phyloP scores from a whole-genome alignment of 805 yeast genomes.

The Myxozyma mucilagina region DNA sequence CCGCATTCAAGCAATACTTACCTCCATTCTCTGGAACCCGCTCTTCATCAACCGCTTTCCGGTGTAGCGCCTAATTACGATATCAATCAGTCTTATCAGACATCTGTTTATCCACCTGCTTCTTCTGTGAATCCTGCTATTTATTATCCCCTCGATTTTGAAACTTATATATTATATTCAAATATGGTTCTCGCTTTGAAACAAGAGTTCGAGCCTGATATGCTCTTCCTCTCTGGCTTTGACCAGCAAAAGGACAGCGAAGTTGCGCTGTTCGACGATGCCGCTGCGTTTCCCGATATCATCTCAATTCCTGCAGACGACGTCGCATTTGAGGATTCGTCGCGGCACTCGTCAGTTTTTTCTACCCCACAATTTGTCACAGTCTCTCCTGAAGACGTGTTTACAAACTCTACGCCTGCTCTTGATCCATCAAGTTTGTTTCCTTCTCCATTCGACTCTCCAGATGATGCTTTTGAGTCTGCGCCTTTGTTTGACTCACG shows the following conservation, averaged over 20 bases:
- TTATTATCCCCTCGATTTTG: neutral
- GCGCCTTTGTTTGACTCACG: constrained; percentile 40
- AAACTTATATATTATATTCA: neutral
- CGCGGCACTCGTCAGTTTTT: constrained; percentile 17
- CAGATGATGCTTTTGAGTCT: constrained; percentile 31
- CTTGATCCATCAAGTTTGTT: constrained; percentile 7
- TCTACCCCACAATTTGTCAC: constrained; percentile 24
- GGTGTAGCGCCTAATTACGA: constrained; percentile 3
- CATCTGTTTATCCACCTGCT: constrained; percentile 2
- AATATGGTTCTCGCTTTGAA: constrained; percentile 21
- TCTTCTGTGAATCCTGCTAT: neutral
- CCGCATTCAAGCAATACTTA: neutral
- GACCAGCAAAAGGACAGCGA: constrained; percentile 8
- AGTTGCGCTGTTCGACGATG: constrained; percentile 8
- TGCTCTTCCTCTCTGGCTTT: constrained; percentile 13
- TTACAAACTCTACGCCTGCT: constrained; percentile 6
- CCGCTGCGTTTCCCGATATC: constrained; percentile 20
- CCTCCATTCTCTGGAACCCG: neutral
- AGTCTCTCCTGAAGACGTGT: constrained; percentile 21
- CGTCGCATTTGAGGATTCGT: constrained; percentile 11
- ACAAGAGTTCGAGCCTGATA: constrained; percentile 12
- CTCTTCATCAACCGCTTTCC: neutral
- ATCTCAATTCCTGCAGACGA: constrained; percentile 21
- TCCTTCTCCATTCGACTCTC: constrained; percentile 31
- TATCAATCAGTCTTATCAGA: neutral